Base-by-base conservation (phyloP, 768 basidiomycete genomes). In the Trametes cinnabarina region DNA sequence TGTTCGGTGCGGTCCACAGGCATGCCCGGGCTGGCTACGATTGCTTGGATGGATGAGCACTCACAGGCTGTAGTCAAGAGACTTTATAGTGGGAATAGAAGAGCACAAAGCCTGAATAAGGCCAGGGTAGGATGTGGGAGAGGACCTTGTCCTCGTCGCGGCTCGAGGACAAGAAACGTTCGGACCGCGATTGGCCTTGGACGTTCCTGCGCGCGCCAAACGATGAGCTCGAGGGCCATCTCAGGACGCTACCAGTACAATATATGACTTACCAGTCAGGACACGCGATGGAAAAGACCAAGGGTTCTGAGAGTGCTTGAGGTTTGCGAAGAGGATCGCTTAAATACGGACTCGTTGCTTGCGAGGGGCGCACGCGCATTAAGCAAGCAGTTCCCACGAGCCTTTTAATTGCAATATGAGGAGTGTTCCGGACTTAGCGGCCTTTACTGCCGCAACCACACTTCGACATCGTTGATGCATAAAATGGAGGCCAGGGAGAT, bases 111-210 rank as follows among this genome's bases (percentile, higher is more conserved):
- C 32, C n/a, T 35, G 32, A 49, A 28, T 12, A 46, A 46, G 22
- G 44, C 44, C 23, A 46, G 22, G n/a, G 44, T 46, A 46, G 44
- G 25, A 46, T 46, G 44, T 46, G 44, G 42, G 23, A 46, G 22
- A 46, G 53, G 53, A 46, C 44, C 15, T 47, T 47, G 53, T 55
- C 53, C 53, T 47, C 37, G 54, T 55, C 26, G 54, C 26, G 19
- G 46, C 23, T 55, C 35, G 54, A 55, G 54, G 54, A 55, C 54
- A 55, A 55, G 53, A 55, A 37, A 44, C 11, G 37, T 20, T 44
- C 53, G 53, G 46, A 28, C 53, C 53, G 53, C 48, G 37, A 55
- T 55, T 55, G 54, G 46, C 46, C 54, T 46, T 47, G 46, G 9
- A 26, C 19, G 19, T 19, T 37, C 47, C 53, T 34, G 53, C 53